phyloP scores from a whole-genome alignment of 2,329 filamentous ascomycete species.

The Onygena corvina region DNA sequence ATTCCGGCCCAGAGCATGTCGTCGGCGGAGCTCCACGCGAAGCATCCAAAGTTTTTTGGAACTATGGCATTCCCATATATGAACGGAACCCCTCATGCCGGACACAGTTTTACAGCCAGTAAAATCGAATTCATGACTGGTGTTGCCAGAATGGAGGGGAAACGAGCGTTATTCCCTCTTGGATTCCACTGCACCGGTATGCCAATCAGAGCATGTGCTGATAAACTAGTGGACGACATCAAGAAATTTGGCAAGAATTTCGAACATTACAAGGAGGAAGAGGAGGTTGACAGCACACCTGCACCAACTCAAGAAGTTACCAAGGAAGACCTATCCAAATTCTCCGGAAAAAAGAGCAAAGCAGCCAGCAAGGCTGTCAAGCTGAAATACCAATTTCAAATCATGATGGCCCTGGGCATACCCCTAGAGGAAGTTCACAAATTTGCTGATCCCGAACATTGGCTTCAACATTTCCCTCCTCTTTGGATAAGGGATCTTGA shows the following conservation, averaged over 20 bases:
- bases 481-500: conserved; percentile 64
- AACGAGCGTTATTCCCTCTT: conserved; percentile 73
- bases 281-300: conserved; percentile 42
- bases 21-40: conserved; percentile 61
- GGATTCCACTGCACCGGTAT: conserved; percentile 96
- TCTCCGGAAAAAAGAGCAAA: conserved; percentile 86
- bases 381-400: conserved; percentile 92
- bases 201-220: conserved; percentile 93
- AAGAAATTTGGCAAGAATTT: conserved; percentile 81
- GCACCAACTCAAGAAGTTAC: conserved; percentile 51
- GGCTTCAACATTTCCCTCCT: conserved; percentile 87
- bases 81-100: conserved; percentile 81
- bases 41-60: conserved; percentile 84
- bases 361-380: conserved; percentile 79
- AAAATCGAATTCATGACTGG: conserved; percentile 90
- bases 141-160: conserved; percentile 81
- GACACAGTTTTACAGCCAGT: conserved; percentile 80
- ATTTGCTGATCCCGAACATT: conserved; percentile 83
- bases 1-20: conserved; percentile 63
- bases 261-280: conserved; percentile 58
- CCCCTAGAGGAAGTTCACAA: conserved; percentile 79
- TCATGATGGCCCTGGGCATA: conserved; percentile 84
- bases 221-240: conserved; percentile 86
- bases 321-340: conserved; percentile 81
- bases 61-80: conserved; percentile 68